Conservation (phyloP, 371 early-diverging fungal genomes). For the Mortierella sp. region DNA sequence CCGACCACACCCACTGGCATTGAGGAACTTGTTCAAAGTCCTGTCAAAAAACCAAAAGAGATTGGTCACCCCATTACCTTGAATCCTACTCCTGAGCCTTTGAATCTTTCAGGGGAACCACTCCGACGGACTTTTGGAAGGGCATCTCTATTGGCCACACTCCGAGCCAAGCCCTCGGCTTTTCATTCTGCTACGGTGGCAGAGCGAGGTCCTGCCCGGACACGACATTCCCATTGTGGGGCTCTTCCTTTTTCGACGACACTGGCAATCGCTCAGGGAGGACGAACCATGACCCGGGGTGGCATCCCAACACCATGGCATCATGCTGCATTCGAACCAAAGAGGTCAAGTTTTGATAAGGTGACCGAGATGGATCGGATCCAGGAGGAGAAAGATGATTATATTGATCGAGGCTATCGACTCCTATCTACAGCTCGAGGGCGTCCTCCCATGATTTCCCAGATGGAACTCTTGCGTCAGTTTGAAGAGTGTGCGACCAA, state of each 20-base stretch:
- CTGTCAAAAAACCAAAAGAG: too few relatives aligned
- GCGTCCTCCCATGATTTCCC: conserved; percentile 23
- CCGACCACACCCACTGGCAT: too few relatives aligned
- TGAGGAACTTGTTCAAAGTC: too few relatives aligned
- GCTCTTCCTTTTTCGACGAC: conserved; percentile 36
- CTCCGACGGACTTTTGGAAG: conserved; percentile 4
- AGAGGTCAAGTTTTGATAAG: background rate
- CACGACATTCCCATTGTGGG: conserved; percentile 7
- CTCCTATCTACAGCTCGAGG: conserved; percentile 25
- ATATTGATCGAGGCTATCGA: conserved; percentile 44
- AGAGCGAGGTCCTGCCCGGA: background rate
- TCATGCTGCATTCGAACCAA: background rate
- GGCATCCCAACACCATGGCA: background rate
- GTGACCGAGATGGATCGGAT: background rate
- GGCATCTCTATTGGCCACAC: too few relatives aligned
- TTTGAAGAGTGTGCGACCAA: conserved; percentile 27
- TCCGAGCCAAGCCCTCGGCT: background rate
- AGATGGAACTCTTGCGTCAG: conserved; percentile 27
- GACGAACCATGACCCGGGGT: background rate
- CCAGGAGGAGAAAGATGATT: conserved; percentile 21
- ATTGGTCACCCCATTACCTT: too few relatives aligned
- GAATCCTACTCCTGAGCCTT: too few relatives aligned
- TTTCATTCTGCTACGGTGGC: conserved; percentile 1
- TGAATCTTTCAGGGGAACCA: background rate
- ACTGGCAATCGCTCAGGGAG: conserved; percentile 27